phyloP scores from a whole-genome alignment of 139 green algal genomes.

The Tetradesmus lagerheimii region DNA sequence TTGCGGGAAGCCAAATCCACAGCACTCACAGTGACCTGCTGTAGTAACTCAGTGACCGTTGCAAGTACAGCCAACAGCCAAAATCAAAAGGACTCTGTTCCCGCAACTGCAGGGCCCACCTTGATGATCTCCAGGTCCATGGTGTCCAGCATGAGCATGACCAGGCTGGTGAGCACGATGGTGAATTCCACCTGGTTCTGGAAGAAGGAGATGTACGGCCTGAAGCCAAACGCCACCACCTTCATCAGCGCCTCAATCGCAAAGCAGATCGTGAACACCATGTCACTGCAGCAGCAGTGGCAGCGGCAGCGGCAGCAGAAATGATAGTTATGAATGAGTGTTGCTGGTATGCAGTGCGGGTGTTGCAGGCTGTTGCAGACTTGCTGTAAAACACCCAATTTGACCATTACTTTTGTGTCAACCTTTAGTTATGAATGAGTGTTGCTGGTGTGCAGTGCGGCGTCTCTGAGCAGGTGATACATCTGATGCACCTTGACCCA shows the following conservation, averaged over 20 bases:
- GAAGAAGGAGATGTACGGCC: conserved; percentile 70
- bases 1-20: too few relatives aligned
- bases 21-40: too few relatives aligned
- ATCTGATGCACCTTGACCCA: too few relatives aligned
- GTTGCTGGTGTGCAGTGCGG: too few relatives aligned
- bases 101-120: not conserved
- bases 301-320: not conserved
- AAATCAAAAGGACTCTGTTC: too few relatives aligned
- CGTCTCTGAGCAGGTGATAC: too few relatives aligned
- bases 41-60: too few relatives aligned
- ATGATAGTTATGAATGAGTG: too few relatives aligned
- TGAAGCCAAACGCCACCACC: conserved; percentile 79
- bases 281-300: conserved; percentile 37
- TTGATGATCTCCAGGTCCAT: conserved; percentile 37
- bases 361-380: not conserved
- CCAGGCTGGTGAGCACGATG: conserved; percentile 73
- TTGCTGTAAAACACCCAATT: not conserved
- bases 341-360: too few relatives aligned
- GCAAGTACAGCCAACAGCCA: too few relatives aligned
- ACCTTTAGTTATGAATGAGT: too few relatives aligned
- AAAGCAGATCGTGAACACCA: conserved; percentile 75
- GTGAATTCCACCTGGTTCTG: conserved; percentile 80
- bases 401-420: too few relatives aligned
- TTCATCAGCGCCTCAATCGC: conserved; percentile 77
- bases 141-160: conserved; percentile 59